These are phyloP conservation scores for Cryoendolithus antarcticus DNA, from an alignment of 2,329 filamentous ascomycete species.

Conservation along the genomic window DNA sequence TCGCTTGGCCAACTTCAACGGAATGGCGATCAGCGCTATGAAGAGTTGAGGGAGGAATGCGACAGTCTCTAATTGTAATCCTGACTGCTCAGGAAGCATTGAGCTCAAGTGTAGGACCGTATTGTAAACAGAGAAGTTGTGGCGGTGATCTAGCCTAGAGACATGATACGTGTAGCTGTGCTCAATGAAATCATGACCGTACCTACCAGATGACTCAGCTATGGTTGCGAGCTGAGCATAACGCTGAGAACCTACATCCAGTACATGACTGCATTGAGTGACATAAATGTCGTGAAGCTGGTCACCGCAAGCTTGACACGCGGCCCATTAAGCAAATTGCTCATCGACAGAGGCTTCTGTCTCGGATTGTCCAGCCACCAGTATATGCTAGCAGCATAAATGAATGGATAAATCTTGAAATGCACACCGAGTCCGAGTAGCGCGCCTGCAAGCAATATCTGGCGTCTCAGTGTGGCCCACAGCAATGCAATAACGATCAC, in stretches of 20 bases:
- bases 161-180: conserved; percentile 93
- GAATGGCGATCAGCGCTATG: conserved; percentile 65
- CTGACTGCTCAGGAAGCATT: conserved; percentile 35
- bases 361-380: conserved; percentile 60
- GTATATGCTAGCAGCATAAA: conserved; percentile 72
- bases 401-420: conserved; percentile 98
- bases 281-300: conserved; percentile 61
- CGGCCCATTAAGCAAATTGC: conserved; percentile 4
- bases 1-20: conserved; percentile 64
- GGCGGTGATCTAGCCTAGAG: conserved; percentile 84
- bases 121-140: conserved; percentile 98
- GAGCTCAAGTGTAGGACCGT: conserved; percentile 79
- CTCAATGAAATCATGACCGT: conserved; percentile 67
- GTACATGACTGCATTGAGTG: conserved; percentile 71
- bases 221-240: not conserved
- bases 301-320: conserved; percentile 48
- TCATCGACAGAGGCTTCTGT: not conserved
- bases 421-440: conserved; percentile 78
- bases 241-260: conserved; percentile 41
- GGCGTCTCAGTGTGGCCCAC: conserved; percentile 61
- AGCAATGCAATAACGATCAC: conserved; percentile 72
- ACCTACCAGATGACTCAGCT: conserved; percentile 34
- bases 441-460: conserved; percentile 54
- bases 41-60: conserved; percentile 83
- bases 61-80: conserved; percentile 54